A percentile compares a stretch with the other conserved stretches of the same genome.
Conservation (phyloP, 805 yeast species). For the Candida sonorensis region DNA sequence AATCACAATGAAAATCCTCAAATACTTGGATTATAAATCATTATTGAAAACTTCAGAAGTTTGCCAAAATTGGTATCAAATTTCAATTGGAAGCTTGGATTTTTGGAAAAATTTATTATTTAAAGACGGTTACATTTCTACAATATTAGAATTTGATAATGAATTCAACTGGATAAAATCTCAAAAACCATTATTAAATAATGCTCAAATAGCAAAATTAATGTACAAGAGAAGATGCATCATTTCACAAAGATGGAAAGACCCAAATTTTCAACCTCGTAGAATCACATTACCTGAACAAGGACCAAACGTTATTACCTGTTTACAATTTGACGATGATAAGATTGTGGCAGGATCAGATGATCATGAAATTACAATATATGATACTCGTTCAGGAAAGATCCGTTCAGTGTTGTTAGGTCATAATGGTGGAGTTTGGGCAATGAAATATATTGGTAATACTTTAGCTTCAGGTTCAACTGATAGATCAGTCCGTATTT, state of each 20-base stretch:
- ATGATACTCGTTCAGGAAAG: conserved; percentile 68
- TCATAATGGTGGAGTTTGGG: conserved; percentile 99
- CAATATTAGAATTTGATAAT: conserved; percentile 35
- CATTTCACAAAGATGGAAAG: conserved; percentile 73
- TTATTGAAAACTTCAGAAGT: conserved; percentile 58
- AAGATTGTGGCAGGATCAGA: conserved; percentile 91
- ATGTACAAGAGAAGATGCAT: conserved; percentile 54
- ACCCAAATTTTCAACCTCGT: conserved; percentile 61
- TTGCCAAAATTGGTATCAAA: conserved; percentile 59
- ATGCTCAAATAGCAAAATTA: conserved; percentile 17
- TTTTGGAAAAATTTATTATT: conserved; percentile 67
- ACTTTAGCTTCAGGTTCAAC: conserved; percentile 91
- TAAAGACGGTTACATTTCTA: conserved; percentile 52
- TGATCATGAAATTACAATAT: conserved; percentile 74
- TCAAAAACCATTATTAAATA: conserved; percentile 5
- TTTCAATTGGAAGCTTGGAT: conserved; percentile 52
- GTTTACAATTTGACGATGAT: conserved; percentile 87
- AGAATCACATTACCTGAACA: conserved; percentile 62
- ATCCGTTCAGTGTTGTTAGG: conserved; percentile 61
- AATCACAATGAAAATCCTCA: conserved; percentile 56
- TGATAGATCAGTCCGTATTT: conserved; percentile 86
- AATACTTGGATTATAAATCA: conserved; percentile 55
- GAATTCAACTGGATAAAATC: conserved; percentile 16
- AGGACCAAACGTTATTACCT: conserved; percentile 82
- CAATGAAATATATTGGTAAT: conserved; percentile 76